Conservation (phyloP, 345 rosid species). For the Garcia nutans region DNA sequence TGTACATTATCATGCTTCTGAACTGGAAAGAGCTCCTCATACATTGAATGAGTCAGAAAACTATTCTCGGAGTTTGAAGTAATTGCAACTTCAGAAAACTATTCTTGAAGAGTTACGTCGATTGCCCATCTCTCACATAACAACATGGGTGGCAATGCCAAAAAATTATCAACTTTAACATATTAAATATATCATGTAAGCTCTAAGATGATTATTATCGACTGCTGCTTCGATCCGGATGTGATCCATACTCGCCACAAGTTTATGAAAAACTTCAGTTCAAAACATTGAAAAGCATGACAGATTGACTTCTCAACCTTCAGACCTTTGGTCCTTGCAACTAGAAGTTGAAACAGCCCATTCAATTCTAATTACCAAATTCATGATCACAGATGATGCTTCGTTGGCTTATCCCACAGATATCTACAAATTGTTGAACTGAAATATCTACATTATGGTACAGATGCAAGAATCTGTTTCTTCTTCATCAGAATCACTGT, state of each 20-base stretch:
- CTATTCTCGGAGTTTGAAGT: neutral
- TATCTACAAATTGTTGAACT: constrained; percentile 18
- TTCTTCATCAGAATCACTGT: constrained; percentile 77
- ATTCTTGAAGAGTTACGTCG: neutral
- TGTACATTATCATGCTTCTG: neutral
- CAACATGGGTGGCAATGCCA: neutral
- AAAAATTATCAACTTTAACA: neutral
- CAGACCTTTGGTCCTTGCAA: constrained; percentile 20
- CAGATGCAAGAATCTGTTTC: constrained; percentile 81
- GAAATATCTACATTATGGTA: constrained; percentile 65
- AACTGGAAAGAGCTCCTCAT: neutral
- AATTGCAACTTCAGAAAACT: constrained; percentile 7
- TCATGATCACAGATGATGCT: constrained; percentile 15
- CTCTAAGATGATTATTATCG: constrained; percentile 6
- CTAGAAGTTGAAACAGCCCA: constrained; percentile 24
- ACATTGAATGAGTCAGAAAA: neutral
- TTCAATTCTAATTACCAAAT: constrained; percentile 16
- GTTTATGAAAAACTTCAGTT: neutral
- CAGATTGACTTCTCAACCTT: constrained; percentile 26
- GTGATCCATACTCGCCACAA: constrained; percentile 1
- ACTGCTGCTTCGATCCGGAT: constrained; percentile 15
- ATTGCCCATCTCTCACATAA: neutral
- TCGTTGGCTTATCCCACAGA: constrained; percentile 14
- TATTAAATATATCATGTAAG: constrained; percentile 14
- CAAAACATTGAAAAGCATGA: constrained; percentile 20